A percentile compares a stretch with the other conserved stretches of the same genome.
Conservation (phyloP, 1,284 basidiomycete genomes). For the Neotropicomus parvogracilis region DNA sequence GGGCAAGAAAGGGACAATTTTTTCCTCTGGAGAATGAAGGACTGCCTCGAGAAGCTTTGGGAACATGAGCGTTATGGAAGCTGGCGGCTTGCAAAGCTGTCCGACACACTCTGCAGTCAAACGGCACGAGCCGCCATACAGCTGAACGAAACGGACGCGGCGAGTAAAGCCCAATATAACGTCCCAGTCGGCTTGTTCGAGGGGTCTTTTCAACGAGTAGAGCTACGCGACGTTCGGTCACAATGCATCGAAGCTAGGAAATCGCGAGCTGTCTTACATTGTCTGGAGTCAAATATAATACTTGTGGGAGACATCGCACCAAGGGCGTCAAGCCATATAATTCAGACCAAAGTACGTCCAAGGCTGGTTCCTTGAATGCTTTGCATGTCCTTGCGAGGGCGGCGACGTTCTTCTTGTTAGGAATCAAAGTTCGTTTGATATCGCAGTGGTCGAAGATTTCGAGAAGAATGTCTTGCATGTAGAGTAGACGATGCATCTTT, state of each 20-base stretch:
- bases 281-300: neutral
- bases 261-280: neutral
- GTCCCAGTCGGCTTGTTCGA: neutral
- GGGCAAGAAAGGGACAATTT: neutral
- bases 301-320: slow-evolving; percentile 9
- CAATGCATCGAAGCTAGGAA: too few relatives aligned
- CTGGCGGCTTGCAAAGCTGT: neutral
- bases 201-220: neutral
- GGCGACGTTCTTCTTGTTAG: too few relatives aligned
- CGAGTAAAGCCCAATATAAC: neutral
- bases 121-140: too few relatives aligned
- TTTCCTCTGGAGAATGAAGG: fast-evolving
- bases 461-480: too few relatives aligned
- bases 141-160: too few relatives aligned
- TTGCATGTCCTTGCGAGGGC: too few relatives aligned
- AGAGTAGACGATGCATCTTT: too few relatives aligned
- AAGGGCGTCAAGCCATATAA: slow-evolving; percentile 7
- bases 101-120: neutral
- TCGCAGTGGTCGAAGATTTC: too few relatives aligned
- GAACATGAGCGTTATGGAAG: neutral
- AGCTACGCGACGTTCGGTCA: neutral
- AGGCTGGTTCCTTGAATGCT: slow-evolving; percentile 12
- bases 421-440: too few relatives aligned
- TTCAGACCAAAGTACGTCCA: slow-evolving; percentile 11
- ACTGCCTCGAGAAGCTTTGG: neutral